Evolutionary conservation across 768 basidiomycete species (phyloP).

Genomic region (Pleurotus tuoliensis): DNA sequence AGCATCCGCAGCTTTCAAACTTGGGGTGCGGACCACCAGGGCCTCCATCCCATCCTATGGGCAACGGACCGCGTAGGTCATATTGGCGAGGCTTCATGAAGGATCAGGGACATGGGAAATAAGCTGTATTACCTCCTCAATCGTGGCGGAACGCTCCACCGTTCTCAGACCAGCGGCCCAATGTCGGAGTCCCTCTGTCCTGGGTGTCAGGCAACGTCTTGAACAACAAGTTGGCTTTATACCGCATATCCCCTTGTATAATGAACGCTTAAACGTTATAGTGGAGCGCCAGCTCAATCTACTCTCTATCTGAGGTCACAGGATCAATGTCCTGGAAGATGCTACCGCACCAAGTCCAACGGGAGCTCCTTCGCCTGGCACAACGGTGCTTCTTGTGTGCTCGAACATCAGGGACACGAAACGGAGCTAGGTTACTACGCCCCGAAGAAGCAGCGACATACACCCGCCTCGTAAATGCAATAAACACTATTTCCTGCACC

Average conservation of each 20-base stretch:
- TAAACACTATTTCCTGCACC: neutral
- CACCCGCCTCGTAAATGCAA: constrained; percentile 6
- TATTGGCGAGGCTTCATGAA: neutral
- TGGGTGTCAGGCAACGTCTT: neutral
- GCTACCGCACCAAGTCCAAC: constrained; percentile 19
- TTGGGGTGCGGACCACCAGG: constrained; percentile 4
- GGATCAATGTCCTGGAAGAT: constrained; percentile 1
- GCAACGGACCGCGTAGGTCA: neutral
- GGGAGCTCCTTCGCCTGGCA: constrained; percentile 10
- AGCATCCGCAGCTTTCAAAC: neutral
- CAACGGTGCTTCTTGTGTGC: constrained; percentile 27
- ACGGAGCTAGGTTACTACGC: constrained; percentile 1
- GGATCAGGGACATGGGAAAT: neutral
- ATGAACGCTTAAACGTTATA: neutral
- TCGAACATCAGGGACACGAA: neutral
- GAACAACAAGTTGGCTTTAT: neutral
- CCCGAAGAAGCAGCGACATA: constrained; percentile 17
- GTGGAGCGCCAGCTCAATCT: neutral
- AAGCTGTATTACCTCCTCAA: constrained; percentile 5
- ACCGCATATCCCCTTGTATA: neutral
- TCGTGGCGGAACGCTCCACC: neutral
- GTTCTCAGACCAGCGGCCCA: neutral
- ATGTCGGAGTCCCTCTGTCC: constrained; percentile 1
- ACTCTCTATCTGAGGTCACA: neutral
- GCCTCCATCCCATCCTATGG: neutral